Evolutionary conservation across 352 stramenopile genomes (phyloP).

Genomic region (Phytophthora parvispora): DNA sequence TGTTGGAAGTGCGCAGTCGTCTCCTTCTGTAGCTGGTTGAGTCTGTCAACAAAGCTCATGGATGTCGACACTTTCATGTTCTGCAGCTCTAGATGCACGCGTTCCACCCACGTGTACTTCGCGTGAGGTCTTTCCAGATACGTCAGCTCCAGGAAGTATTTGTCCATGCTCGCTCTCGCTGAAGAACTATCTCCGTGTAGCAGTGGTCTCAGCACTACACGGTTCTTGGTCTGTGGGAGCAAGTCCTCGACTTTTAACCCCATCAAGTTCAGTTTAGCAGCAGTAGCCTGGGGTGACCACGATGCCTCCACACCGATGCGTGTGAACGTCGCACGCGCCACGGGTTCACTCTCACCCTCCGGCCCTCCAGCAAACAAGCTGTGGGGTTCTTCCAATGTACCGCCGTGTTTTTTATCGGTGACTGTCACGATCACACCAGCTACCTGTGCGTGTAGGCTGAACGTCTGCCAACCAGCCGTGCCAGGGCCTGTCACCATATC

Average conservation of each 20-base stretch:
- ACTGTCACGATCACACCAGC: slow-evolving; percentile 78
- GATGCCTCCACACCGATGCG: slow-evolving; percentile 69
- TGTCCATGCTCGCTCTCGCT: slow-evolving; percentile 31
- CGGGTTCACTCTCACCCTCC: slow-evolving; percentile 49
- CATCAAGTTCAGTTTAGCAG: slow-evolving; percentile 76
- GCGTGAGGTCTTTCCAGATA: slow-evolving; percentile 78
- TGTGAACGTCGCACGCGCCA: slow-evolving; percentile 76
- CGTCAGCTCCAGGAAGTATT: slow-evolving; percentile 74
- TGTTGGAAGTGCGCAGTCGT: slow-evolving; percentile 78
- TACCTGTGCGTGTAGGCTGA: slow-evolving; percentile 77
- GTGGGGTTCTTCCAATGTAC: slow-evolving; percentile 8
- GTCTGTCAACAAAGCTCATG: slow-evolving; percentile 83
- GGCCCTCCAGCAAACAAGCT: slow-evolving; percentile 32
- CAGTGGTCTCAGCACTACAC: slow-evolving; percentile 71
- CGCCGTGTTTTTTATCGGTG: slow-evolving; percentile 59
- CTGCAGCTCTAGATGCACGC: slow-evolving; percentile 66
- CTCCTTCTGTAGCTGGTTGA: slow-evolving; percentile 68
- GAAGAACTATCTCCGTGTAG: slow-evolving; percentile 25
- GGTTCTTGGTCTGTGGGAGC: slow-evolving; percentile 68
- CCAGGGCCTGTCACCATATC: slow-evolving; percentile 3
- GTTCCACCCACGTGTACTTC: slow-evolving; percentile 81
- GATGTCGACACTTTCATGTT: slow-evolving; percentile 80
- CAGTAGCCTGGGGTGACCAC: slow-evolving; percentile 48
- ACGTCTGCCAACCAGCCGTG: slow-evolving; percentile 55
- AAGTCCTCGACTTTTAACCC: slow-evolving; percentile 83